Percentiles rank a stretch among this genome's conserved stretches.
phyloP scores from a whole-genome alignment of 257 asterid genomes.

The Solanum bulbocastanum region DNA sequence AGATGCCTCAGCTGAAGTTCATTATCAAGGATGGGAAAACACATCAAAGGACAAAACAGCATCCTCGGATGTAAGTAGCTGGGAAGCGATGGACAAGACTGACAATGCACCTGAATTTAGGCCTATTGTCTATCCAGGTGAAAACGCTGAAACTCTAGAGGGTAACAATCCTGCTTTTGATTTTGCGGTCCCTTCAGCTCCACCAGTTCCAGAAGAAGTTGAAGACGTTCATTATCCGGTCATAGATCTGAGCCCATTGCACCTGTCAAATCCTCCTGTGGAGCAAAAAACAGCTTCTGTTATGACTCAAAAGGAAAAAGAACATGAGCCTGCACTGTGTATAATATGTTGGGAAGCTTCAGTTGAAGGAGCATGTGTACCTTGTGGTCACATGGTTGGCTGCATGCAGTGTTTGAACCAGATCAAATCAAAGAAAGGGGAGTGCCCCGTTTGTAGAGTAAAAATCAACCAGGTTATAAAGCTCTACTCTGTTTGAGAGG shows the following conservation, averaged over 20 bases:
- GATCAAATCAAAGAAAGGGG: slow-evolving; percentile 9
- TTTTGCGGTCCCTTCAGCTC: slow-evolving; percentile 6
- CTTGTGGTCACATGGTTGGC: slow-evolving; percentile 13
- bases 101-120: background rate
- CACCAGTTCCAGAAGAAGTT: background rate
- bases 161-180: background rate
- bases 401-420: slow-evolving; percentile 8
- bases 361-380: slow-evolving; percentile 13
- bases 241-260: background rate
- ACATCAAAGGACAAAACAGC: background rate
- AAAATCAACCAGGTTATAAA: slow-evolving; percentile 8
- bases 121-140: background rate
- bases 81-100: background rate
- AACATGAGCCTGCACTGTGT: background rate
- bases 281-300: background rate
- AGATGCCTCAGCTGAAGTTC: background rate
- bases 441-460: background rate
- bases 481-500: slow-evolving; percentile 3
- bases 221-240: background rate
- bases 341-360: slow-evolving; percentile 10
- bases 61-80: background rate
- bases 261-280: background rate
- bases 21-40: background rate
- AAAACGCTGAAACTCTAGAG: background rate
- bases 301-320: background rate